These are phyloP conservation scores for Fusarium hostae DNA, from an alignment of 2,329 filamentous ascomycete genomes.

Conservation along the genomic window DNA sequence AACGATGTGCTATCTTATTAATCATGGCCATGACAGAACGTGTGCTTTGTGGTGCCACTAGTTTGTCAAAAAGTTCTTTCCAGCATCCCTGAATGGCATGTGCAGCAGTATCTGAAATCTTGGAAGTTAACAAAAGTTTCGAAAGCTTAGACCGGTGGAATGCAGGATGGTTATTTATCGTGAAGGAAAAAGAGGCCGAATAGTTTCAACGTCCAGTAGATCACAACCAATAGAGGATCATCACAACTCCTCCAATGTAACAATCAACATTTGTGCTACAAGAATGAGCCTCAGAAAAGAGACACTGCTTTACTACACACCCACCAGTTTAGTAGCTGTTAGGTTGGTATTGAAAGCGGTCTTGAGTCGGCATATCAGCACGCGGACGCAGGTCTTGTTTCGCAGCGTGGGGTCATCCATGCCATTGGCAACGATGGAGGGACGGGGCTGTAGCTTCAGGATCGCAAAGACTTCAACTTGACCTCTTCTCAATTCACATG, in stretches of 20 bases:
- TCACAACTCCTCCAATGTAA: background rate
- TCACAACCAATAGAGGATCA: background rate
- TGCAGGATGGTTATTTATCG: background rate
- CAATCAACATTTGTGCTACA: background rate
- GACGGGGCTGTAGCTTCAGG: constrained; percentile 26
- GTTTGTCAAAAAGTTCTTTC: constrained; percentile 23
- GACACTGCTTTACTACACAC: constrained; percentile 12
- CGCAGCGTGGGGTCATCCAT: constrained; percentile 39
- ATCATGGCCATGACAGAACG: constrained; percentile 24
- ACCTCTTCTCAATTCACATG: constrained; percentile 44
- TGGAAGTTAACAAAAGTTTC: background rate
- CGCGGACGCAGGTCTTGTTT: constrained; percentile 26
- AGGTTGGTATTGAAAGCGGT: constrained; percentile 7
- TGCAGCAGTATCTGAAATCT: background rate
- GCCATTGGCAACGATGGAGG: constrained; percentile 12
- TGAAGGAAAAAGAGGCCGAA: background rate
- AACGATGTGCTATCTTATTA: constrained; percentile 5
- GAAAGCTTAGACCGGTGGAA: background rate
- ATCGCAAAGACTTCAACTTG: constrained; percentile 31
- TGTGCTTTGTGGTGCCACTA: constrained; percentile 37
- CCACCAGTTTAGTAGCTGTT: background rate
- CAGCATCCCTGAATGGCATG: constrained; percentile 17
- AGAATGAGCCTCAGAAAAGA: constrained; percentile 18
- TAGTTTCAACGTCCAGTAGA: background rate
- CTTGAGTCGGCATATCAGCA: constrained; percentile 41